Percentiles rank a stretch among this genome's conserved stretches.
phyloP scores from a whole-genome alignment of 179 eudicot genomes.

The Silene vulgaris region DNA sequence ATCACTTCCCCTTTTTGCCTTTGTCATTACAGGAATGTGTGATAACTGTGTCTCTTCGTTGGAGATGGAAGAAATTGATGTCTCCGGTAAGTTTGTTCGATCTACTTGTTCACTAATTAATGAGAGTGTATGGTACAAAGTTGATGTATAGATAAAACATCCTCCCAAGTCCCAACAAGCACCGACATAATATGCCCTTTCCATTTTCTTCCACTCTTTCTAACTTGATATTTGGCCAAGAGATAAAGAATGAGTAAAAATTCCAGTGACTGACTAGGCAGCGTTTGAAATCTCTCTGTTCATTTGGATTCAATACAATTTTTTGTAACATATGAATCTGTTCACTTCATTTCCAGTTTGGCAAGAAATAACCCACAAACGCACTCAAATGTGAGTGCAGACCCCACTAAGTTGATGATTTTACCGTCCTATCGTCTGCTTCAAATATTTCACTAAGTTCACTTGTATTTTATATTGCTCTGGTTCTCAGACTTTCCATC shows the following conservation, averaged over 20 bases:
- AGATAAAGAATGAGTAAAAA: too few relatives aligned
- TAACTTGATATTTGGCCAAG: too few relatives aligned
- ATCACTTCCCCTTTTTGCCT: slow-evolving; percentile 7
- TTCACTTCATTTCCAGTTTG: too few relatives aligned
- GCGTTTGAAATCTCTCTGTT: too few relatives aligned
- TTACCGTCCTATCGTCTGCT: neutral
- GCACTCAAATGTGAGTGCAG: too few relatives aligned
- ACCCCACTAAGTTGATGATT: neutral
- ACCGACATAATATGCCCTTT: too few relatives aligned
- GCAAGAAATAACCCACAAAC: too few relatives aligned
- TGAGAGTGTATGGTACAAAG: slow-evolving; percentile 1
- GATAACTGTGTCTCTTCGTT: slow-evolving; percentile 66
- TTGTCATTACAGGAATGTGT: slow-evolving; percentile 66
- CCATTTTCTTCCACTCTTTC: too few relatives aligned
- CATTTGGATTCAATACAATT: too few relatives aligned
- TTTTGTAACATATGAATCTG: too few relatives aligned
- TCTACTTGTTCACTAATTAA: neutral
- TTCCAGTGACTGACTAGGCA: too few relatives aligned
- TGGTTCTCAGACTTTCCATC: slow-evolving; percentile 4
- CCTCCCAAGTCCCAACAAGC: slow-evolving; percentile 11
- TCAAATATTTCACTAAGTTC: neutral
- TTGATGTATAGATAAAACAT: neutral
- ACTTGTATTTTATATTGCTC: slow-evolving; percentile 10
- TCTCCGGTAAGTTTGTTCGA: slow-evolving; percentile 47
- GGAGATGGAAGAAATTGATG: slow-evolving; percentile 68